Percentiles rank a stretch among this genome's conserved stretches.
Evolutionary conservation across 768 basidiomycete genomes (phyloP).

Genomic region (Paxillus involutus): DNA sequence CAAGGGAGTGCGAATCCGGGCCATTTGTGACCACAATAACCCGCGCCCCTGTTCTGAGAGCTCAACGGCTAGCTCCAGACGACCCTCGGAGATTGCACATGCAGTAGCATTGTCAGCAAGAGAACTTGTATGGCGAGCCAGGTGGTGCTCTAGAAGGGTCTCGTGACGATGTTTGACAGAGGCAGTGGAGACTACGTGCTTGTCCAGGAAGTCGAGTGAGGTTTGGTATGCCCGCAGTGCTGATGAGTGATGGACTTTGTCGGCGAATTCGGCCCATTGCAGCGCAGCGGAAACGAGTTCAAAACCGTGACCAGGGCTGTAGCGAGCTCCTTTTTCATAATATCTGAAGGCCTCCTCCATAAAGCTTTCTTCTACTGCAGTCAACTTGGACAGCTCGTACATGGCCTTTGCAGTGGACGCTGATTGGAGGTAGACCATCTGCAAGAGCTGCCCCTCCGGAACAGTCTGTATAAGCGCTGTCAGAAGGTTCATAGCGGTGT

Average conservation of each 20-base stretch:
- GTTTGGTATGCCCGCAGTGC: conserved; percentile 22
- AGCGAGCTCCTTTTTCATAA: conserved; percentile 13
- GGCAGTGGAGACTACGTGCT: conserved; percentile 15
- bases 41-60: conserved; percentile 35
- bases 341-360: conserved; percentile 15
- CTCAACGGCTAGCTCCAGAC: conserved; percentile 29
- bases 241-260: conserved; percentile 12
- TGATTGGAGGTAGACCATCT: background rate
- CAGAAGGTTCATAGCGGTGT: background rate
- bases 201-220: conserved; percentile 15
- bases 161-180: conserved; percentile 17
- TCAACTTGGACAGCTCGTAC: background rate
- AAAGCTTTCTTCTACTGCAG: background rate
- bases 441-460: conserved; percentile 4
- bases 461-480: background rate
- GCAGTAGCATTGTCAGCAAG: conserved; percentile 26
- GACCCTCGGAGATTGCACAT: conserved; percentile 22
- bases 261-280: conserved; percentile 14
- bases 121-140: background rate
- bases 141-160: conserved; percentile 5
- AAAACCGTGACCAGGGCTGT: background rate
- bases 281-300: conserved; percentile 10
- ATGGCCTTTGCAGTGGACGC: background rate
- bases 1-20: conserved; percentile 25
- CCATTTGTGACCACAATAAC: conserved; percentile 30